Percentiles rank a stretch among this genome's conserved stretches.
Evolutionary conservation across 805 yeast genomes (phyloP).

Genomic region (Saccharomyces jurei): DNA sequence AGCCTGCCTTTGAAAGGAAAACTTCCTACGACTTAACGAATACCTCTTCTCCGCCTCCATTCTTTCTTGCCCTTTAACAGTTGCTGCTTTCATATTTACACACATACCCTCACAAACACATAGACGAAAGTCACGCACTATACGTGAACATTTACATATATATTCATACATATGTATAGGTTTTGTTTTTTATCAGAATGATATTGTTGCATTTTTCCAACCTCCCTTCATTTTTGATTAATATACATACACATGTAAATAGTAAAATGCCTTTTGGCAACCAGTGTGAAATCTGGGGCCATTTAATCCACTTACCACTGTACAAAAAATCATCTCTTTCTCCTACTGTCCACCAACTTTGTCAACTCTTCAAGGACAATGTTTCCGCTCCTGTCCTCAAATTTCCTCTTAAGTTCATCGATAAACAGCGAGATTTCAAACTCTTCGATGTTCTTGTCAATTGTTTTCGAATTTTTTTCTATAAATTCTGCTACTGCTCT

Average conservation of each 20-base stretch:
- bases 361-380: background rate
- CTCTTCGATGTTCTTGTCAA: background rate
- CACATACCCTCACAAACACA: background rate
- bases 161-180: background rate
- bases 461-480: background rate
- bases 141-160: background rate
- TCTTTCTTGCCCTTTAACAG: background rate
- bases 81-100: background rate
- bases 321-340: background rate
- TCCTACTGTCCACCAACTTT: background rate
- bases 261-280: background rate
- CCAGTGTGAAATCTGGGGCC: background rate
- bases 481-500: background rate
- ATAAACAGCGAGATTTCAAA: conserved; percentile 2
- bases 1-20: background rate
- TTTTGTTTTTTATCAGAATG: background rate
- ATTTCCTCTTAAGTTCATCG: conserved; percentile 2
- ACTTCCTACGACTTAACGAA: background rate
- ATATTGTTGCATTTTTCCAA: background rate
- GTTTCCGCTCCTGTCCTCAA: conserved; percentile 1
- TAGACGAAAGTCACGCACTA: background rate
- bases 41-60: background rate
- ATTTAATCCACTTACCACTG: background rate
- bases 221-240: background rate
- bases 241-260: background rate